Evolutionary conservation across 495 filamentous ascomycete genomes (phyloP), one percentile per base, ranked within the genome.

Genomic region (Durotheca rogersii): DNA sequence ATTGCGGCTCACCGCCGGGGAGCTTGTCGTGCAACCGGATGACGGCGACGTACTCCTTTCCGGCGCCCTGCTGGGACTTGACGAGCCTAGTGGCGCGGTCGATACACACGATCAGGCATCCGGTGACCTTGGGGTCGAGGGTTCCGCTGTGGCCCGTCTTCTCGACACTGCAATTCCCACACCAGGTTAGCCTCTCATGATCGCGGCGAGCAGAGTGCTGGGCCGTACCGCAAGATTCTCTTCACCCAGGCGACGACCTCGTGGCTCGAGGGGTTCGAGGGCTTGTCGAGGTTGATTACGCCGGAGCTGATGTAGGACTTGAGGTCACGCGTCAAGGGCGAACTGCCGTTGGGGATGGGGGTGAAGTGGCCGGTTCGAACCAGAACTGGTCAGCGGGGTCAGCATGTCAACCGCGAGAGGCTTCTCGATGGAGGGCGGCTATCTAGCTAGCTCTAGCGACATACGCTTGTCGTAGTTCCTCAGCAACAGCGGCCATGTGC

Each of bases 211-310:
- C 1, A 33, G 46, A 37, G 36, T 14, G 20, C 47, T 16, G 11
- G 29, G 1, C 21, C 53, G 18, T 81, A 94, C 89, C 88, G 85
- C 35, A 98, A 76, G 57, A 97, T 96, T 46, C 90, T 82, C 84
- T 98, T 98, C 50, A 96, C 84, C 94, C 93, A 98, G 44, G 93
- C 90, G 60, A 98, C 93, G 32, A 97, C 94, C 71, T 98, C 93
- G 76, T 98, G 93, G 62, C 88, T 93, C 47, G 89, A 95, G 14
- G 93, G 93, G 76, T 98, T 98, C 11, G 90, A 90, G 25, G 93
- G 93, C 71, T 98, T 98, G 79, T 97, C 93, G 42, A 95, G 83
- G 72, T 97, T 97, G 74, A 98, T 96, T 20, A 97, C 93, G 70
- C 93, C 93, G 53, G 88, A 93, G 68, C 85, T 88, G 61, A 98